These are phyloP conservation scores for Globisporangium orthogonon DNA, from an alignment of 352 stramenopile species.

Conservation along the genomic window DNA sequence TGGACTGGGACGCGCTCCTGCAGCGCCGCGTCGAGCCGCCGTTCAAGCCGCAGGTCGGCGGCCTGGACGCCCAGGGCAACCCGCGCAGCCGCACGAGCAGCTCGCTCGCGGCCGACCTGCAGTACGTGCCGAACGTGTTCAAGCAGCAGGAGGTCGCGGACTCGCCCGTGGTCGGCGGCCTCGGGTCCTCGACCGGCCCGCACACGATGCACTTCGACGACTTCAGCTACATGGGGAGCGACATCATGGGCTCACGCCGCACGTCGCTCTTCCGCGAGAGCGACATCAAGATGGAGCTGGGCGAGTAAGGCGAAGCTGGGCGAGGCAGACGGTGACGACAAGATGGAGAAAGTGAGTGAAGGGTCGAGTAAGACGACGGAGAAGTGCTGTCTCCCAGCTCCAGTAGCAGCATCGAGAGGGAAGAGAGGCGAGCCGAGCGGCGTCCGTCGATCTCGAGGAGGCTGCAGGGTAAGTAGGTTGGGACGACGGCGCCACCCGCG, in stretches of 20 bases:
- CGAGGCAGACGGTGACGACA: neutral
- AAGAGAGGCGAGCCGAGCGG: too few relatives aligned
- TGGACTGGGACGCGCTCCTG: slow-evolving; percentile 77
- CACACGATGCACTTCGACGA: slow-evolving; percentile 84
- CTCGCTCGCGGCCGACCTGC: slow-evolving; percentile 46
- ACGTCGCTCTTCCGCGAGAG: slow-evolving; percentile 80
- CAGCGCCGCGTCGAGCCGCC: slow-evolving; percentile 58
- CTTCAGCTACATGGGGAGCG: slow-evolving; percentile 86
- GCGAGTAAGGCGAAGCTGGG: slow-evolving; percentile 22
- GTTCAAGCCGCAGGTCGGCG: slow-evolving; percentile 48
- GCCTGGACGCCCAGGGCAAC: slow-evolving; percentile 17
- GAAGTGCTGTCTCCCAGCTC: too few relatives aligned
- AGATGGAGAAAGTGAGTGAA: neutral
- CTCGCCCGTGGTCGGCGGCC: slow-evolving; percentile 55
- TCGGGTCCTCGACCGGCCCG: slow-evolving; percentile 44
- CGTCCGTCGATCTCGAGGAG: too few relatives aligned
- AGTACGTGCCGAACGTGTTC: slow-evolving; percentile 78
- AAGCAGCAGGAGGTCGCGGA: slow-evolving; percentile 81
- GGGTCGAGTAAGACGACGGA: neutral
- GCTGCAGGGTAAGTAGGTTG: too few relatives aligned
- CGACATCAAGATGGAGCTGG: slow-evolving; percentile 82
- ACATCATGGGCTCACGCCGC: slow-evolving; percentile 77
- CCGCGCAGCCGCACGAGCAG: slow-evolving; percentile 38
- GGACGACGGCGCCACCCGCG: neutral
- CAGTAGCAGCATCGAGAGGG: too few relatives aligned